Evolutionary conservation across 257 asterid species (phyloP).

Genomic region (Leptodermis oblonga): DNA sequence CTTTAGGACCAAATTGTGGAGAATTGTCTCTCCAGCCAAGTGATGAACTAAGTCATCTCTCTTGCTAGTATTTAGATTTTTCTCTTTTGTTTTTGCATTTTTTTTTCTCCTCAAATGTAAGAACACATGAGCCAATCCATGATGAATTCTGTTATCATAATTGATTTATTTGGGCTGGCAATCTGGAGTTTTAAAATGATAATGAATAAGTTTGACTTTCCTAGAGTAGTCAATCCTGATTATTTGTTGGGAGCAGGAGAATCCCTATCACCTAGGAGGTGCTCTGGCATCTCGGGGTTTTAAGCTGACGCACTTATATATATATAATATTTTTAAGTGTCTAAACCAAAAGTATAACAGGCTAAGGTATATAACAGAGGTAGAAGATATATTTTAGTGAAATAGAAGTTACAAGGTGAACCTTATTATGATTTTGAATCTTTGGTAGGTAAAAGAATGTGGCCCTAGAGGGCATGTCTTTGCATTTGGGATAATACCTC

Average conservation of each 20-base stretch:
- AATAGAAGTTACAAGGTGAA: background rate
- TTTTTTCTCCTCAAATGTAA: background rate
- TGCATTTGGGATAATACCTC: background rate
- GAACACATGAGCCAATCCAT: too few relatives aligned
- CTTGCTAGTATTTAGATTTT: background rate
- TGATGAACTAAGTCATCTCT: background rate
- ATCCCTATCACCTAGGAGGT: background rate
- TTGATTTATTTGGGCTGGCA: background rate
- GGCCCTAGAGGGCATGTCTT: background rate
- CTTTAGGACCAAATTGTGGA: background rate
- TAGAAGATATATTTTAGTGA: background rate
- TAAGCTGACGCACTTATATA: background rate
- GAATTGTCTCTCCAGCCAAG: background rate
- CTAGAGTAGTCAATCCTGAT: background rate
- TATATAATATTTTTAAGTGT: background rate
- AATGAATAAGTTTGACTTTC: background rate
- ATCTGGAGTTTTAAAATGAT: too few relatives aligned
- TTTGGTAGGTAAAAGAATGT: background rate
- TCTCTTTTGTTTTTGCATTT: background rate
- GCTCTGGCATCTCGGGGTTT: background rate
- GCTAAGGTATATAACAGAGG: background rate
- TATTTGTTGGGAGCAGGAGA: background rate
- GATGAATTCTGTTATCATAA: too few relatives aligned
- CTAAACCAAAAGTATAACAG: background rate
- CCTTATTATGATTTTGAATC: background rate